phyloP scores from a whole-genome alignment of 306 rosid species.

The Senna tora region DNA sequence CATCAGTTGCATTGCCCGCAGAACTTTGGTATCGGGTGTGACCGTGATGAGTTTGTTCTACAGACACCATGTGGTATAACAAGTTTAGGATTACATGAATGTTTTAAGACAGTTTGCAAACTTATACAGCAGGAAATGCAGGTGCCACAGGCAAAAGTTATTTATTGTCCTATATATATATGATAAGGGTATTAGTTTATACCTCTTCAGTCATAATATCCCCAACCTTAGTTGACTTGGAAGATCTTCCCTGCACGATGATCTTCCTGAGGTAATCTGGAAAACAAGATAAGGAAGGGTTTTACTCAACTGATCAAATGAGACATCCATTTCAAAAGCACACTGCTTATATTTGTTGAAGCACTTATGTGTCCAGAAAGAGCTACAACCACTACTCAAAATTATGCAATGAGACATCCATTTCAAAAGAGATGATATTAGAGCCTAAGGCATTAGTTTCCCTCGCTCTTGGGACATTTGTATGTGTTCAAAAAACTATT shows the following conservation, averaged over 20 bases:
- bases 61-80: constrained; percentile 23
- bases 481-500: not conserved
- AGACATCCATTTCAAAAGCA: constrained; percentile 10
- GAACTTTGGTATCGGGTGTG: constrained; percentile 81
- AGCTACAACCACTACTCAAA: constrained; percentile 24
- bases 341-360: not conserved
- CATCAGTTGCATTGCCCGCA: constrained; percentile 97
- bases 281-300: constrained; percentile 15
- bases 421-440: no score
- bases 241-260: constrained; percentile 98
- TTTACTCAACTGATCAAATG: not conserved
- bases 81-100: constrained; percentile 35
- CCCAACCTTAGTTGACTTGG: constrained; percentile 98
- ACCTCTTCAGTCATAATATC: constrained; percentile 99
- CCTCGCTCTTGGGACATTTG: not conserved
- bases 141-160: constrained; percentile 7
- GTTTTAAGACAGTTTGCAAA: not conserved
- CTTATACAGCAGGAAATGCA: constrained; percentile 2
- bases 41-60: constrained; percentile 98
- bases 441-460: not conserved
- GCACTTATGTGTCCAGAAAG: constrained; percentile 13
- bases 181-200: constrained; percentile 23
- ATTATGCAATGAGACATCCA: no score
- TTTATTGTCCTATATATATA: not conserved
- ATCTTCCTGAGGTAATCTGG: constrained; percentile 97